Evolutionary conservation across 73 alveolate species (phyloP).

Genomic region (Halteria grandinella): DNA sequence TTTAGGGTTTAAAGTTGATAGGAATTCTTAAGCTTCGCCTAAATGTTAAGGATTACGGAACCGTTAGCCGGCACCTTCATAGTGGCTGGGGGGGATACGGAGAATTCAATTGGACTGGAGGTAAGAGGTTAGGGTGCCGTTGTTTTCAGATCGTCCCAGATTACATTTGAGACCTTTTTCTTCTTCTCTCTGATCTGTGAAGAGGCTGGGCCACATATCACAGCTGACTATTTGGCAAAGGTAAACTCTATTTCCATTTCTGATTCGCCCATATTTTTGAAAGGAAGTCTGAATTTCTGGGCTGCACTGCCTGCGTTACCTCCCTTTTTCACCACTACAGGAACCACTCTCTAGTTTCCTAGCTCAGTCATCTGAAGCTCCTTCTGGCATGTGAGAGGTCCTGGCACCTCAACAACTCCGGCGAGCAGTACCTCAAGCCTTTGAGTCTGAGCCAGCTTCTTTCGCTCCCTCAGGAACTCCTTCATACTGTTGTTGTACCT

Average conservation of each 20-base stretch:
- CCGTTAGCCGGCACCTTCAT: conserved; percentile 40
- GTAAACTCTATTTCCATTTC: too few relatives aligned
- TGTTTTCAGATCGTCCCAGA: too few relatives aligned
- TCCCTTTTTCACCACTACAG: conserved; percentile 57
- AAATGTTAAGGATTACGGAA: conserved; percentile 20
- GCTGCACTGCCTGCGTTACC: too few relatives aligned
- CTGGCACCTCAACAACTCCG: conserved; percentile 42
- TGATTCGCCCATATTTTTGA: conserved; percentile 57
- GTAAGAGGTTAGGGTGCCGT: not conserved
- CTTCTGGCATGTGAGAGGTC: conserved; percentile 41
- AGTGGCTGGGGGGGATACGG: conserved; percentile 34
- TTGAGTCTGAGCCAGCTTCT: conserved; percentile 17
- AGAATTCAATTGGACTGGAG: conserved; percentile 37
- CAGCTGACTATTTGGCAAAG: too few relatives aligned
- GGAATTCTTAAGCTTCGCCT: conserved; percentile 60
- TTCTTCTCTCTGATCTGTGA: too few relatives aligned
- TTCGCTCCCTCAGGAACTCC: conserved; percentile 46
- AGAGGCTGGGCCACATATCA: too few relatives aligned
- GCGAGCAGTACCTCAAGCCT: conserved; percentile 37
- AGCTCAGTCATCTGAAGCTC: conserved; percentile 14
- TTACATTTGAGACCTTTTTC: too few relatives aligned
- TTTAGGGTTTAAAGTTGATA: too few relatives aligned
- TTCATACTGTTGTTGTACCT: conserved; percentile 45
- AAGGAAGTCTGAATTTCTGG: conserved; percentile 63
- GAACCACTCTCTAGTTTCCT: conserved; percentile 29